A percentile compares a stretch with the other conserved stretches of the same genome.
phyloP scores from a whole-genome alignment of 148 eudicot genomes.

The Fagopyrum tataricum region DNA sequence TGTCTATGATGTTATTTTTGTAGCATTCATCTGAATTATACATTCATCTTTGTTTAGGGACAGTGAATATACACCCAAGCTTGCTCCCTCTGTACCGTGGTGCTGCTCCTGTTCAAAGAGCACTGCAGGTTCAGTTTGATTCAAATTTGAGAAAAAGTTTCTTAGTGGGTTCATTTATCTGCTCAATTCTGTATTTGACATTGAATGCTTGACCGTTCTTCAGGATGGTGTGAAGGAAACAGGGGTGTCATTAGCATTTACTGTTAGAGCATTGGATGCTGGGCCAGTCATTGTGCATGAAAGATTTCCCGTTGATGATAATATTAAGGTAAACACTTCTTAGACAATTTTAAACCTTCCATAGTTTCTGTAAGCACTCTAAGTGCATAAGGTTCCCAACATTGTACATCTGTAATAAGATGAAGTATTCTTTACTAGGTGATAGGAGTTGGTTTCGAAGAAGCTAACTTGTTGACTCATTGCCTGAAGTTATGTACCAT shows the following conservation, averaged over 20 bases:
- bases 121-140: slow-evolving; percentile 62
- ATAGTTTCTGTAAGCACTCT: not conserved
- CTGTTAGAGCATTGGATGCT: slow-evolving; percentile 85
- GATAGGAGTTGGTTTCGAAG: not conserved
- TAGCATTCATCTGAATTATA: not conserved
- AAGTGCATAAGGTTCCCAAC: not conserved
- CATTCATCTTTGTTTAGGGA: slow-evolving; percentile 36
- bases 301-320: slow-evolving; percentile 53
- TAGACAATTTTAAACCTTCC: not conserved
- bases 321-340: slow-evolving; percentile 55
- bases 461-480: not conserved
- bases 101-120: slow-evolving; percentile 99
- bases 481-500: not conserved
- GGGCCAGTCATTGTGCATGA: slow-evolving; percentile 80
- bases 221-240: slow-evolving; percentile 96
- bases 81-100: slow-evolving; percentile 96
- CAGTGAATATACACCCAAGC: slow-evolving; percentile 96
- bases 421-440: not conserved
- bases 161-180: not conserved
- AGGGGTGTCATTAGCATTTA: slow-evolving; percentile 88
- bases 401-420: not conserved
- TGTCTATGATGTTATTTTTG: not conserved
- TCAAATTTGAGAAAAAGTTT: not conserved
- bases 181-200: not conserved
- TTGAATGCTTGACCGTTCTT: slow-evolving; percentile 14